Evolutionary conservation across 257 asterid species (phyloP).

Genomic region (Jacaranda mimosifolia): DNA sequence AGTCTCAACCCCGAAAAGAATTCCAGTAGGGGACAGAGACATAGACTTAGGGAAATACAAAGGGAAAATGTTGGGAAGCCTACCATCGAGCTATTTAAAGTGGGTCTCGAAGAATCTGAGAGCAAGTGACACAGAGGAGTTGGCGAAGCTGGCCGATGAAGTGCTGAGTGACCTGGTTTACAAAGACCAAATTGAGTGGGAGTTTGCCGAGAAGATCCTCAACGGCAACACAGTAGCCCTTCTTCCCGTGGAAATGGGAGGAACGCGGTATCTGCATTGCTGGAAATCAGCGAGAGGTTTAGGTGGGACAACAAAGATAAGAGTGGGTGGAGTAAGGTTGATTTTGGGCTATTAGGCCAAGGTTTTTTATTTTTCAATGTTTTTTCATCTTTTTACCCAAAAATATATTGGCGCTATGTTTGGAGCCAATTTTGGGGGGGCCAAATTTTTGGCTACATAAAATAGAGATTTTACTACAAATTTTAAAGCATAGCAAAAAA

Average conservation of each 20-base stretch:
- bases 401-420: too few species aligned
- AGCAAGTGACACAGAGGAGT: conserved; percentile 71
- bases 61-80: conserved; percentile 84
- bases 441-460: too few species aligned
- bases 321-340: conserved; percentile 72
- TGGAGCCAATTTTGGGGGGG: too few species aligned
- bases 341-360: conserved; percentile 67
- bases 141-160: conserved; percentile 83
- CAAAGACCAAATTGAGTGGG: conserved; percentile 88
- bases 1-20: neutral
- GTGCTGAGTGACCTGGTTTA: conserved; percentile 76
- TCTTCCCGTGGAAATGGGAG: conserved; percentile 10
- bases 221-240: conserved; percentile 53
- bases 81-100: conserved; percentile 79
- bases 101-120: conserved; percentile 82
- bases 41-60: conserved; percentile 77
- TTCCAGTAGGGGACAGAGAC: conserved; percentile 69
- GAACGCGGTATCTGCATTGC: conserved; percentile 59
- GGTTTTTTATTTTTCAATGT: too few species aligned
- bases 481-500: too few species aligned
- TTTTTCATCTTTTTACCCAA: too few species aligned
- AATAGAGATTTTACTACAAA: too few species aligned
- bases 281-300: conserved; percentile 72
- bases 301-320: conserved; percentile 85
- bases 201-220: conserved; percentile 70